Evolutionary conservation across 225 moss, liverwort and hornwort genomes (phyloP), one percentile per base, ranked within the genome.

Genomic region (Pleurozium schreberi): DNA sequence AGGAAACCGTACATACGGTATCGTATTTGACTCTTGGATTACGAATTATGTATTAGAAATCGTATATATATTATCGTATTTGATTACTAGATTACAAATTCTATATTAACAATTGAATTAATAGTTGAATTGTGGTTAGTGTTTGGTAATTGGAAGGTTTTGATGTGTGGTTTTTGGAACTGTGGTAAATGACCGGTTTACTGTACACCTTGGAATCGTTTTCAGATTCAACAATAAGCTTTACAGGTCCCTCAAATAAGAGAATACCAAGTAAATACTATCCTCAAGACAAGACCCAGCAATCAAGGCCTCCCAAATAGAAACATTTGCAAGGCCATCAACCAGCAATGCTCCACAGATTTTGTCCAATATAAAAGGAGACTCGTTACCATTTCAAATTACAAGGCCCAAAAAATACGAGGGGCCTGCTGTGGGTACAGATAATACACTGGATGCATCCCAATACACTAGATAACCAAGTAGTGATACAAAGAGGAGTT

Each of bases 341-440:
- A 61, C 38, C 75, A 43, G 77, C 78, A 76, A 33, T n/a, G n/a
- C 88, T 75, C 59, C 63, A 68, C 65, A 81, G 58, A 19, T 14
- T 55, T 68, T 19, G 14, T 86, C 68, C 68, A 90, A 61, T 13
- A 70, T 42, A 22, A 60, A 59, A 80, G 11, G 66, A 84, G 38
- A 78, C 64, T 78, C 49, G 10, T 78, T 78, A 69, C 50, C 78
- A 50, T 64, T 85, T 85, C 70, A 47, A 71, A 40, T 84, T 86
- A 90, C 66, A 88, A 90, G 70, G 85, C 88, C 88, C 88, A 84
- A 66, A 59, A 67, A 86, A 69, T 68, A 90, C 61, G 42, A 76
- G 82, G 82, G 81, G 88, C 84, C 82, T 64, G 77, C 21, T 70
- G 76, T 58, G 74, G 65, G 84, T 73, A 73, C 64, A 80, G 23